Evolutionary conservation across 108 stramenopile genomes (phyloP).

Genomic region (Pseudonitzschia pungens): DNA sequence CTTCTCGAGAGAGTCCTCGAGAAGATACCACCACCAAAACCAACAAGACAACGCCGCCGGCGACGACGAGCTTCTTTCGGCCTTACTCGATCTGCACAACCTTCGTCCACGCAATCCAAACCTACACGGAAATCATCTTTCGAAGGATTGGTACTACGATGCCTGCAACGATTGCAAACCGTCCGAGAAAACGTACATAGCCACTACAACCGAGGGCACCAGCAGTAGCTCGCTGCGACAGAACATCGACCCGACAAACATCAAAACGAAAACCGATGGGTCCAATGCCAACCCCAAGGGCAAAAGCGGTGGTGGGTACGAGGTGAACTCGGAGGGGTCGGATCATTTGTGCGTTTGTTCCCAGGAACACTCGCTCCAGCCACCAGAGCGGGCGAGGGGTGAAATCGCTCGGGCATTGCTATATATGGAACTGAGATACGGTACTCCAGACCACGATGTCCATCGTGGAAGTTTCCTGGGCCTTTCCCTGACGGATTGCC

Average conservation of each 20-base stretch:
- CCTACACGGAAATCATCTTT: constrained; percentile 4
- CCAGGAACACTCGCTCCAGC: constrained; percentile 23
- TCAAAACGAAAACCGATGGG: background rate
- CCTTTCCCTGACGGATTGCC: constrained; percentile 46
- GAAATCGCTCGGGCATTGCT: constrained; percentile 82
- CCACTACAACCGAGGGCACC: background rate
- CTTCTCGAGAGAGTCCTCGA: too few relatives aligned
- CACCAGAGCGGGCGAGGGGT: constrained; percentile 51
- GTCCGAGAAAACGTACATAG: background rate
- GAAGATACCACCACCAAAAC: background rate
- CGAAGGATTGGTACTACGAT: constrained; percentile 5
- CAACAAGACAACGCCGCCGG: background rate
- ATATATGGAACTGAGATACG: constrained; percentile 80
- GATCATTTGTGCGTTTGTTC: constrained; percentile 3
- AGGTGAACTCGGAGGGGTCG: background rate
- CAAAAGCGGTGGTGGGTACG: background rate
- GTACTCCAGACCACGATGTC: background rate
- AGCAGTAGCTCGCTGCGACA: background rate
- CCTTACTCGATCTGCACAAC: constrained; percentile 24
- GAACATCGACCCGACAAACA: background rate
- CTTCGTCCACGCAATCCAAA: constrained; percentile 13
- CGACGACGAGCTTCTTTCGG: background rate
- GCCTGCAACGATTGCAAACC: background rate
- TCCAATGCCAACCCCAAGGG: background rate
- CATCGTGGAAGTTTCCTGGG: constrained; percentile 6